Evolutionary conservation across 2,329 filamentous ascomycete species (phyloP).

Genomic region (Cladosporium sp.): DNA sequence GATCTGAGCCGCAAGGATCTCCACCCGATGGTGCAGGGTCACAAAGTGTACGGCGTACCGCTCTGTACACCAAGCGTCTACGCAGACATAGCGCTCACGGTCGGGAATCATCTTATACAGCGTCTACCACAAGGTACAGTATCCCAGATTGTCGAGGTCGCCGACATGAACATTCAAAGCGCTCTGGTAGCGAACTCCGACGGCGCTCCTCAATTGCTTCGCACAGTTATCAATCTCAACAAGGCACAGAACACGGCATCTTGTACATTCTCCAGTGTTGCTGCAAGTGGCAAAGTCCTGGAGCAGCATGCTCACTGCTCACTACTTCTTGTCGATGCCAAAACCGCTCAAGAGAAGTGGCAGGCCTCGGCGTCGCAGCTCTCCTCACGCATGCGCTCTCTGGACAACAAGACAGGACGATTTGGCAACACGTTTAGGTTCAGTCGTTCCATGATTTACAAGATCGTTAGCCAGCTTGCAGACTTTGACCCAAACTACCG

Average conservation of each 20-base stretch:
- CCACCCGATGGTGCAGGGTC: slow-evolving; percentile 63
- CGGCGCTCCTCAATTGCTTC: slow-evolving; percentile 54
- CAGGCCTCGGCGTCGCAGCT: slow-evolving; percentile 64
- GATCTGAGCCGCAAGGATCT: slow-evolving; percentile 66
- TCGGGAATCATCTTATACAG: slow-evolving; percentile 69
- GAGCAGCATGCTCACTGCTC: slow-evolving; percentile 64
- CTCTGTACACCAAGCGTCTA: slow-evolving; percentile 67
- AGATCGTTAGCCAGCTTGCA: slow-evolving; percentile 64
- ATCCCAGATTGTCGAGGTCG: slow-evolving; percentile 64
- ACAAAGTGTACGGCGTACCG: slow-evolving; percentile 67
- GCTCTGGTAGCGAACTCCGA: slow-evolving; percentile 63
- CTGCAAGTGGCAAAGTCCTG: slow-evolving; percentile 60
- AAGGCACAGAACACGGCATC: slow-evolving; percentile 58
- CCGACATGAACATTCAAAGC: slow-evolving; percentile 69
- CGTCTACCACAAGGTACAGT: slow-evolving; percentile 59
- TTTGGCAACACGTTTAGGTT: slow-evolving; percentile 71
- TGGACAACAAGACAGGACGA: slow-evolving; percentile 70
- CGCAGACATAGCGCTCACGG: slow-evolving; percentile 66
- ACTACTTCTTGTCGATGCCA: slow-evolving; percentile 60
- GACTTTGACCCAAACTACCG: slow-evolving; percentile 60
- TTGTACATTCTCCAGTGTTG: slow-evolving; percentile 60
- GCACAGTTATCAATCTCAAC: slow-evolving; percentile 61
- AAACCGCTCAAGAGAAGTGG: slow-evolving; percentile 62
- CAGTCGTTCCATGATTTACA: slow-evolving; percentile 75
- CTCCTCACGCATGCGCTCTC: slow-evolving; percentile 56